These are phyloP conservation scores for Boletus tylopilopsis DNA, from an alignment of 768 basidiomycete species.

Conservation along the genomic window DNA sequence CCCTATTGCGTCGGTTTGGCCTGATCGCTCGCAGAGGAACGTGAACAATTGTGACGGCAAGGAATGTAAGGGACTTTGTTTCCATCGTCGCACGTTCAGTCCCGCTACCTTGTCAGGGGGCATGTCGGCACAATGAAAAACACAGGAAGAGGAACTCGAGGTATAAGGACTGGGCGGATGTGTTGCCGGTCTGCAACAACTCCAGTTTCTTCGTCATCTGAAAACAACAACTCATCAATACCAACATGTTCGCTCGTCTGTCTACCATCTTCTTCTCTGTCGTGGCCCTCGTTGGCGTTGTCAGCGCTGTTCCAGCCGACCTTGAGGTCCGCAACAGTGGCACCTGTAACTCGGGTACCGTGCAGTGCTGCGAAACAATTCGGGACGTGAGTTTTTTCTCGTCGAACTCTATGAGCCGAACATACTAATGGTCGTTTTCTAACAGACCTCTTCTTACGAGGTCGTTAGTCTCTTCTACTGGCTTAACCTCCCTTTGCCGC, in stretches of 20 bases:
- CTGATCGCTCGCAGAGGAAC: background rate
- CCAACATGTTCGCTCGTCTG: slow-evolving; percentile 3
- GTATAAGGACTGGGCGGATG: background rate
- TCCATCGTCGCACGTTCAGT: background rate
- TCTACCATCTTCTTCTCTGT: background rate
- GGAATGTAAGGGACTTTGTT: background rate
- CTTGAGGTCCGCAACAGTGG: background rate
- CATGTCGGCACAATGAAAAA: too few relatives aligned
- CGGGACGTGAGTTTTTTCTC: background rate
- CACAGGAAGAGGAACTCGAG: background rate
- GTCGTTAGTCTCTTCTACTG: background rate
- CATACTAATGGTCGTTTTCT: background rate
- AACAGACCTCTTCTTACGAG: background rate
- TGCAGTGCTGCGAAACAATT: slow-evolving; percentile 12
- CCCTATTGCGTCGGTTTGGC: background rate
- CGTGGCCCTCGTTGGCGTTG: slow-evolving; percentile 5
- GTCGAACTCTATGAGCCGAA: background rate
- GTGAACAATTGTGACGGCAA: background rate
- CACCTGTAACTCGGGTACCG: slow-evolving; percentile 35
- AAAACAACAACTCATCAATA: background rate
- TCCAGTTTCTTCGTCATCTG: background rate
- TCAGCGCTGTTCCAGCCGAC: background rate
- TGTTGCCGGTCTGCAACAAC: background rate
- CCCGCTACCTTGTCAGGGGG: background rate
- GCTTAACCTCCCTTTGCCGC: background rate